Conservation (phyloP, 2,329 filamentous ascomycete species). For the Colletotrichum magnum region DNA sequence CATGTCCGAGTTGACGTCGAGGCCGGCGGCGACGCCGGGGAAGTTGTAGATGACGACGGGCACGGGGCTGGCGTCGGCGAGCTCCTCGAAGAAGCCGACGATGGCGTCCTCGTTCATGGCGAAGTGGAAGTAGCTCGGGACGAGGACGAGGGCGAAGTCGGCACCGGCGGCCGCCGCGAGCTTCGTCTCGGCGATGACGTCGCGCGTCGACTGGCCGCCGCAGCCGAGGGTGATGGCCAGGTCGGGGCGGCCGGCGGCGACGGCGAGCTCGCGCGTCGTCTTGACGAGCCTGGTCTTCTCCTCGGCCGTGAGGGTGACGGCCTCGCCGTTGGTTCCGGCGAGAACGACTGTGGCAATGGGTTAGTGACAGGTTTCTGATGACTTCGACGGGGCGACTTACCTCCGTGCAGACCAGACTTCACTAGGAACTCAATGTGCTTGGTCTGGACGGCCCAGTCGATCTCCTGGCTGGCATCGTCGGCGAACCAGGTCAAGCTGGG, state of each 20-base stretch:
- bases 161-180: slow-evolving; percentile 75
- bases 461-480: slow-evolving; percentile 61
- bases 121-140: slow-evolving; percentile 80
- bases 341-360: slow-evolving; percentile 65
- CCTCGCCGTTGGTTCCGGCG: slow-evolving; percentile 82
- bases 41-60: slow-evolving; percentile 82
- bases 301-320: slow-evolving; percentile 75
- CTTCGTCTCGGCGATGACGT: slow-evolving; percentile 74
- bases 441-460: slow-evolving; percentile 69
- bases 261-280: slow-evolving; percentile 72
- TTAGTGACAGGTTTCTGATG: not conserved
- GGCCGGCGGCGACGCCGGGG: slow-evolving; percentile 75
- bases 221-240: slow-evolving; percentile 78
- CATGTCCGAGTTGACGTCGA: slow-evolving; percentile 78
- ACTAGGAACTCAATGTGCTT: slow-evolving; percentile 69
- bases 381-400: slow-evolving; percentile 43
- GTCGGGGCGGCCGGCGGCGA: slow-evolving; percentile 66
- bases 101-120: slow-evolving; percentile 73
- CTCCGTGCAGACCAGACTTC: slow-evolving; percentile 65
- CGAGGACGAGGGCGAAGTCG: slow-evolving; percentile 77
- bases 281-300: slow-evolving; percentile 75
- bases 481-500: slow-evolving; percentile 70
- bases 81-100: slow-evolving; percentile 73
- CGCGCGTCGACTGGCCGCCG: slow-evolving; percentile 75
- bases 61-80: slow-evolving; percentile 71